Conservation (phyloP, 1,139 yeast species). For the Blastobotrys indianensis region DNA sequence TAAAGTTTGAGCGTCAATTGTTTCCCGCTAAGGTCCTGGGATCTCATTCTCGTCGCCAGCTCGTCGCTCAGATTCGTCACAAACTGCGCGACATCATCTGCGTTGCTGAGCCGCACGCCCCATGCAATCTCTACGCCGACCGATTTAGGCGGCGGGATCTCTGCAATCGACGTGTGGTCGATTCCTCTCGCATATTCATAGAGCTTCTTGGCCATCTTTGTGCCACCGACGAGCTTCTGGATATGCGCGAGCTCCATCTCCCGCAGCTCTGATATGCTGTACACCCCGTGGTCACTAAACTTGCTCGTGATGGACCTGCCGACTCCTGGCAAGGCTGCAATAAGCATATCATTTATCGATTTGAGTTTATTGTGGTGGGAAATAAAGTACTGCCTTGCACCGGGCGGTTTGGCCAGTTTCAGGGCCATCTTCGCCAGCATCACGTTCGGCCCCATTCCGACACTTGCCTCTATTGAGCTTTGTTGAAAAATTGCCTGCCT, state of each 20-base stretch:
- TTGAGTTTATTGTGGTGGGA: constrained; percentile 13
- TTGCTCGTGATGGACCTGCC: constrained; percentile 52
- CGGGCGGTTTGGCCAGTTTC: constrained; percentile 74
- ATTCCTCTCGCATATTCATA: constrained; percentile 57
- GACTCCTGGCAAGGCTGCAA: constrained; percentile 77
- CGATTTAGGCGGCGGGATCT: constrained; percentile 55
- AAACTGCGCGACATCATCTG: constrained; percentile 59
- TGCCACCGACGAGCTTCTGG: constrained; percentile 47
- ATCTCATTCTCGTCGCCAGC: constrained; percentile 46
- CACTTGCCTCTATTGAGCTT: constrained; percentile 56
- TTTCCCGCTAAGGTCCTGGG: constrained; percentile 47
- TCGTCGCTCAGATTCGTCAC: constrained; percentile 55
- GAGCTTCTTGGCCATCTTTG: constrained; percentile 62
- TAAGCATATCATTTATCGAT: constrained; percentile 38
- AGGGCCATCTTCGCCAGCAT: constrained; percentile 75
- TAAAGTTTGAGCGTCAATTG: constrained; percentile 60
- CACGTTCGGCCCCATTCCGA: constrained; percentile 70
- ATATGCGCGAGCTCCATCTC: constrained; percentile 37
- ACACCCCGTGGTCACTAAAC: constrained; percentile 31
- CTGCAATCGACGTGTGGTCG: constrained; percentile 49
- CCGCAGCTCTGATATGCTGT: constrained; percentile 38
- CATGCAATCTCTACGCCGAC: constrained; percentile 87
- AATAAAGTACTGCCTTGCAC: constrained; percentile 38
- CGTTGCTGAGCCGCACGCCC: constrained; percentile 71
- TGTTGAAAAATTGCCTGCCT: constrained; percentile 47